Evolutionary conservation across 2,329 filamentous ascomycete species (phyloP), one percentile per base, ranked within the genome.

Genomic region (Trichoderma afroharzianum): DNA sequence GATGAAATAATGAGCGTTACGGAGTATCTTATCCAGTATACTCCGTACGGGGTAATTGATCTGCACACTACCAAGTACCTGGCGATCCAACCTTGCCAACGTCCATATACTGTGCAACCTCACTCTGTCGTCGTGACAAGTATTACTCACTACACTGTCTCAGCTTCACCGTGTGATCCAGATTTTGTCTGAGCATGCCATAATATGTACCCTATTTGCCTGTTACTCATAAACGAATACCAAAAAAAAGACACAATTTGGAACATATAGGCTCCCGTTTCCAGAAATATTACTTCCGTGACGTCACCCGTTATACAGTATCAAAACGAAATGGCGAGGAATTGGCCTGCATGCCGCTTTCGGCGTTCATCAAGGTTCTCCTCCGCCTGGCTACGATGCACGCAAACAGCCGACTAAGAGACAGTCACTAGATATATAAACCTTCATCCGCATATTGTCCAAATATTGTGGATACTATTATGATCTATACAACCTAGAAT

Each of bases 401-500:
- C 28, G 57, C 28, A 33, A 33, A n/a, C 57, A 14, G 55, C 18
- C 26, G 28, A 18, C 53, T 8, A 4, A 30, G 26, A 15, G 26
- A 15, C 4, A 58, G 8, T 18, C 53, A 24, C 24, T 5, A 18
- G 55, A 32, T 32, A 30, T 53, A 53, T 53, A 53, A 12, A 53
- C 21, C 47, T 53, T 53, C 21, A 6, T 21, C 47, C 47, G 32
- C 58, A 62, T 33, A 62, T 26, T n/a, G n/a, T 24, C 11, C 58
- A 28, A 21, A 11, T 14, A 30, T 63, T 1, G 24, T 67, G 36
- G 57, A 50, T 69, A 21, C 28, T 61, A 69, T 69, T 62, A 33
- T 39, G 21, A 53, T 58, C 63, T 67, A 67, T 67, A 43, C 50
- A 67, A 61, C n/a, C 21, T 62, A 50, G 43, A 14, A 62, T 69